phyloP scores from a whole-genome alignment of 176 grass and related monocot species.

The Urochloa ruziziensis region DNA sequence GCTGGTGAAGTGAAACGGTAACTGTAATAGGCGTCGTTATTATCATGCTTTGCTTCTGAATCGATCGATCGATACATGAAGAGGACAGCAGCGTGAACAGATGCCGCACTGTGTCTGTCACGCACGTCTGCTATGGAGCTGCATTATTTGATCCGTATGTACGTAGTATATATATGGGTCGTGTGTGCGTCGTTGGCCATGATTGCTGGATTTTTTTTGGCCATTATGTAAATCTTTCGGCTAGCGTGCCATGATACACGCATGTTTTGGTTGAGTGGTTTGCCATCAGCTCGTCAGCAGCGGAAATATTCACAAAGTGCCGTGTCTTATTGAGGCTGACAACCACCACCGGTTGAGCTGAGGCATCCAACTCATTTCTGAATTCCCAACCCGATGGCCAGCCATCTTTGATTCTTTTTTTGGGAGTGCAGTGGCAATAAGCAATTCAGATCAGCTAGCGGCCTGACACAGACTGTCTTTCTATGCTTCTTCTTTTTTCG shows the following conservation, averaged over 20 bases:
- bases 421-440: not conserved
- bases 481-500: not conserved
- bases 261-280: not conserved
- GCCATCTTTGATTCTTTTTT: conserved; percentile 19
- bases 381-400: conserved; percentile 9
- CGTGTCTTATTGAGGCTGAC: conserved; percentile 31
- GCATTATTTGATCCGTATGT: not conserved
- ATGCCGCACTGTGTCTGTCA: not conserved
- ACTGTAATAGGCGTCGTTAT: not conserved
- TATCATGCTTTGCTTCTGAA: not conserved
- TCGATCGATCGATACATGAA: not conserved
- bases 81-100: not conserved
- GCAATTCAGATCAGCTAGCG: not conserved
- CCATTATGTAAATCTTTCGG: conserved; percentile 18
- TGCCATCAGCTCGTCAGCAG: conserved; percentile 23
- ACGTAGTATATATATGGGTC: too few relatives aligned
- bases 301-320: conserved; percentile 17
- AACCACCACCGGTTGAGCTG: conserved; percentile 43
- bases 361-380: conserved; percentile 46
- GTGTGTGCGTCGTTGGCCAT: not conserved
- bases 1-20: conserved; percentile 31
- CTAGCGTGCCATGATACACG: not conserved
- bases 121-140: not conserved
- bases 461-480: conserved; percentile 39
- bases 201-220: not conserved